These are phyloP conservation scores for Abrus pulchellus DNA, from an alignment of 306 rosid species.

Conservation along the genomic window DNA sequence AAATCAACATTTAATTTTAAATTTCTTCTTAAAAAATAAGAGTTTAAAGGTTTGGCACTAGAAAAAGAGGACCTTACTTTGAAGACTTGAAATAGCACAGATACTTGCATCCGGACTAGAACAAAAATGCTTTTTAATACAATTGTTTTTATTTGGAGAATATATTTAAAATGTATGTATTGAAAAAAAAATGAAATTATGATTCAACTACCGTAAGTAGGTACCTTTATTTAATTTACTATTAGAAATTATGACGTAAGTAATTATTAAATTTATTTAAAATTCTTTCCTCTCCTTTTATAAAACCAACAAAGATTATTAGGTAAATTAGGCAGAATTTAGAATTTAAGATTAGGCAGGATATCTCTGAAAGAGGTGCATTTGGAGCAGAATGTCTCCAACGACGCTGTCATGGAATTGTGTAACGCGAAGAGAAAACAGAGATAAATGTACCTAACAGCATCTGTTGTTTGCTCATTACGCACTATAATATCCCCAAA, in stretches of 20 bases:
- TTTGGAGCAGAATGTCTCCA: slow-evolving; percentile 20
- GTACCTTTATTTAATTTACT: too few relatives aligned
- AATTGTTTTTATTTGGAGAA: too few relatives aligned
- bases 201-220: too few relatives aligned
- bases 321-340: slow-evolving; percentile 12
- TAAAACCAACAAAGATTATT: not conserved
- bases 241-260: too few relatives aligned
- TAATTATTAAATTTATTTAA: too few relatives aligned
- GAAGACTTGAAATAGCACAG: not conserved
- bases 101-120: not conserved
- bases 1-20: not conserved
- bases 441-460: not conserved
- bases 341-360: not conserved
- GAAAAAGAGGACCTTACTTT: not conserved
- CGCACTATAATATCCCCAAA: too few relatives aligned
- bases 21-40: not conserved
- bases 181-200: too few relatives aligned
- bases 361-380: slow-evolving; percentile 1
- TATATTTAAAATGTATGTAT: too few relatives aligned
- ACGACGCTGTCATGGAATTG: not conserved
- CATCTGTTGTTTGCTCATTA: not conserved
- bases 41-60: not conserved
- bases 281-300: too few relatives aligned
- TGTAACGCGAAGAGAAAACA: not conserved
- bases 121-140: not conserved